These are phyloP conservation scores for Rachicladosporium sp. DNA, from an alignment of 2,329 filamentous ascomycete species.

Conservation along the genomic window DNA sequence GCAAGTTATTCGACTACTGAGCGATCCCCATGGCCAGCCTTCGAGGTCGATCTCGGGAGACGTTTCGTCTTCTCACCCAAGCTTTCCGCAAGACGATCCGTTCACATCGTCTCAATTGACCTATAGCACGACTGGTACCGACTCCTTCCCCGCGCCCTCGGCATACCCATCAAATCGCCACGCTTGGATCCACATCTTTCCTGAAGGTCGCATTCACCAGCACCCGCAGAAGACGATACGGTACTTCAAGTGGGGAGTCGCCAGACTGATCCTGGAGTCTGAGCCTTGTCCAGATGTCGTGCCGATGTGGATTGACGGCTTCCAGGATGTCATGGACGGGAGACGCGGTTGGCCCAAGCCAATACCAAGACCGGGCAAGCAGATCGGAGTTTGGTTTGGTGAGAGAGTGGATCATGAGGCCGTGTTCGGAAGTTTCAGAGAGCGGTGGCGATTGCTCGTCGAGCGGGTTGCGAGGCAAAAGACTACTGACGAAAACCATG, in stretches of 20 bases:
- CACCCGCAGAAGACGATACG: constrained; percentile 65
- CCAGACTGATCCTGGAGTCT: constrained; percentile 78
- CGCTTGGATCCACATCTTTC: constrained; percentile 90
- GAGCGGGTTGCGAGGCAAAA: constrained; percentile 35
- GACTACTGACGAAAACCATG: constrained; percentile 3
- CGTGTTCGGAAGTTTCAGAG: constrained; percentile 65
- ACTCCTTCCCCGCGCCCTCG: constrained; percentile 59
- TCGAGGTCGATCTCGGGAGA: background rate
- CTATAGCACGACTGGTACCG: constrained; percentile 55
- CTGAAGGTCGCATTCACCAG: constrained; percentile 90
- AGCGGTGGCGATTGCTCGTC: constrained; percentile 59
- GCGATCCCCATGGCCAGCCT: constrained; percentile 28
- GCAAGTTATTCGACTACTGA: constrained; percentile 74
- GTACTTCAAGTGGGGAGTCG: constrained; percentile 97
- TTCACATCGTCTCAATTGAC: constrained; percentile 41
- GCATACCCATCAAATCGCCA: constrained; percentile 57
- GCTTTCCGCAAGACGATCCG: constrained; percentile 35
- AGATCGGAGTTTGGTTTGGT: constrained; percentile 64
- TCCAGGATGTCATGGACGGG: constrained; percentile 80
- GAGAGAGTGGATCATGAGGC: constrained; percentile 60
- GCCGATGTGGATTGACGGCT: constrained; percentile 89
- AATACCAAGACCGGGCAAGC: constrained; percentile 60
- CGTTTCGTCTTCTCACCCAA: background rate
- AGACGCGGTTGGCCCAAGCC: constrained; percentile 66
- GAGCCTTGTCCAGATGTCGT: constrained; percentile 79